Conservation (phyloP, 2,329 filamentous ascomycete species). For the Aspergillus jensenii region DNA sequence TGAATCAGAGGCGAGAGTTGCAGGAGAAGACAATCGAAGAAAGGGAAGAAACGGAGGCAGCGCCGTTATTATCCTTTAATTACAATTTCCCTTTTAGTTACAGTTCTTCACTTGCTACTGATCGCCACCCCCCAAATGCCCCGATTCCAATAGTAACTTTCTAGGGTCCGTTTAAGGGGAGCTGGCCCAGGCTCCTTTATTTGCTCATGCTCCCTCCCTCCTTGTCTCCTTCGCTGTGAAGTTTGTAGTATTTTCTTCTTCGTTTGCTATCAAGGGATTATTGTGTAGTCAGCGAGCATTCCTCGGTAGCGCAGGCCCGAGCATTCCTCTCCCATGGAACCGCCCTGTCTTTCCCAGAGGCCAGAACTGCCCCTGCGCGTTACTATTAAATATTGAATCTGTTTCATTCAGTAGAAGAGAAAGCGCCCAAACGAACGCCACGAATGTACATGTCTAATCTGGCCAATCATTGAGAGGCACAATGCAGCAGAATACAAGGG, state of each 20-base stretch:
- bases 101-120: constrained; percentile 3
- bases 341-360: not conserved
- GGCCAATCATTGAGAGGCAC: not conserved
- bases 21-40: not conserved
- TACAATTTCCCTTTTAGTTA: constrained; percentile 1
- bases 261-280: not conserved
- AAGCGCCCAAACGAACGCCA: not conserved
- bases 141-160: constrained; percentile 9
- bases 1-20: not conserved
- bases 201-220: not conserved
- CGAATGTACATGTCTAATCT: not conserved
- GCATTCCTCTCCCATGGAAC: not conserved
- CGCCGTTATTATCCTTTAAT: not conserved
- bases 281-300: not conserved
- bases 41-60: not conserved
- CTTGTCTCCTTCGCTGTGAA: not conserved
- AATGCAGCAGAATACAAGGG: not conserved
- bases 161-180: not conserved
- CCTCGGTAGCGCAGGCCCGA: not conserved
- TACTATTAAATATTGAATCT: not conserved
- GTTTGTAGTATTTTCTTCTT: not conserved
- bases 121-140: constrained; percentile 4
- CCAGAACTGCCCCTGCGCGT: not conserved
- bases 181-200: not conserved
- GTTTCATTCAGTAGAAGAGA: not conserved